Conservation (phyloP, 768 basidiomycete species). For the Termitomyces eurrhizus region DNA sequence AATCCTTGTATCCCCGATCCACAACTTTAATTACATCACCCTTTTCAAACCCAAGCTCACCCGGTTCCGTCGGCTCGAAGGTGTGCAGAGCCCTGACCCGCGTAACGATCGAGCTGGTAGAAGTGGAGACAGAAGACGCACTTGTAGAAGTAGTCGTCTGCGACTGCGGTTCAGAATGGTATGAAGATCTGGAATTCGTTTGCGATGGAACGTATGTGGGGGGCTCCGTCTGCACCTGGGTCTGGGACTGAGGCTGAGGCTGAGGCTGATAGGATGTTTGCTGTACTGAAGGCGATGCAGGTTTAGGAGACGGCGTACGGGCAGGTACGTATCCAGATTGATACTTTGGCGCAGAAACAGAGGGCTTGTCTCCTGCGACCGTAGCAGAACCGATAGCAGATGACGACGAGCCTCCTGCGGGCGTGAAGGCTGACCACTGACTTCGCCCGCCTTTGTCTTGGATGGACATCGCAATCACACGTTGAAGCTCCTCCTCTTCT, state of each 20-base stretch:
- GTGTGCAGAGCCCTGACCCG: conserved; percentile 87
- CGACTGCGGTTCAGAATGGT: conserved; percentile 18
- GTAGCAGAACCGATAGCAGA: conserved; percentile 18
- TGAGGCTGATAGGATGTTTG: conserved; percentile 15
- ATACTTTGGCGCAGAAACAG: conserved; percentile 32
- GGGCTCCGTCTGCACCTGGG: conserved; percentile 16
- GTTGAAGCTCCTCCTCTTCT: conserved; percentile 94
- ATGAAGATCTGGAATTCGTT: conserved; percentile 7
- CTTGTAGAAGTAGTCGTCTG: conserved; percentile 2
- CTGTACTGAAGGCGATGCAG: not conserved
- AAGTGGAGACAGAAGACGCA: conserved; percentile 1
- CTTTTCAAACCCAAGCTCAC: conserved; percentile 87
- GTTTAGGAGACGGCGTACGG: conserved; percentile 41
- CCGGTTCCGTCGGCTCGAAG: conserved; percentile 83
- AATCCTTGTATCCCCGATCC: conserved; percentile 90
- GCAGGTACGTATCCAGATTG: conserved; percentile 57
- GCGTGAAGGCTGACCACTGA: conserved; percentile 45
- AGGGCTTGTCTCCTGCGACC: conserved; percentile 16
- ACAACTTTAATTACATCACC: conserved; percentile 95
- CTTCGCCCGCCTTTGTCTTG: conserved; percentile 82
- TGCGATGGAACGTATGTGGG: conserved; percentile 6
- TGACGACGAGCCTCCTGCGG: conserved; percentile 24
- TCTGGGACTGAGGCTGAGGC: conserved; percentile 19
- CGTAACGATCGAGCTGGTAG: conserved; percentile 46
- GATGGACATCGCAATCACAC: conserved; percentile 90